These are phyloP conservation scores for Botrytis elliptica DNA, from an alignment of 2,329 filamentous ascomycete species.

Conservation along the genomic window DNA sequence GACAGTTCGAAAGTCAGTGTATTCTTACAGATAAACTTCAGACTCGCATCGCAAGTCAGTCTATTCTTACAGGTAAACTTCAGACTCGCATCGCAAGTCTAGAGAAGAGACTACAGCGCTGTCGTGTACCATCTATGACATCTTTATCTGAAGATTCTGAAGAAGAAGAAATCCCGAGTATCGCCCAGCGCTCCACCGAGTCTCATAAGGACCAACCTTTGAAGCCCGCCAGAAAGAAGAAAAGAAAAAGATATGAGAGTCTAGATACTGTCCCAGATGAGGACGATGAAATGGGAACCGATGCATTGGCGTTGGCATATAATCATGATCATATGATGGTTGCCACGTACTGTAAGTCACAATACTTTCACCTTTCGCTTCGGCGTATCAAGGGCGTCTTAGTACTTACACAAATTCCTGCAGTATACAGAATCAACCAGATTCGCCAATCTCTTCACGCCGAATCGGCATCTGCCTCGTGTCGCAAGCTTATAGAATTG, in stretches of 20 bases:
- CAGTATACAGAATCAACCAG: background rate
- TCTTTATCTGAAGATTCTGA: background rate
- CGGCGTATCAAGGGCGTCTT: background rate
- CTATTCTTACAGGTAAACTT: background rate
- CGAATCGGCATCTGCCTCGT: background rate
- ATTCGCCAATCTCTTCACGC: background rate
- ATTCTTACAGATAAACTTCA: background rate
- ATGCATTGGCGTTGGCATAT: background rate
- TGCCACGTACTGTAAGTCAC: background rate
- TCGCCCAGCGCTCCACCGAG: too few relatives aligned
- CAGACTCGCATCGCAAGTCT: background rate
- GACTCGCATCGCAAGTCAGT: background rate
- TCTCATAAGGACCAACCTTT: background rate
- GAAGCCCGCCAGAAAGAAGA: background rate
- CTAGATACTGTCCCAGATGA: background rate
- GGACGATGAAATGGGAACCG: background rate
- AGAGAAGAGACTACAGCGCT: background rate
- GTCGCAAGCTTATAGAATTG: background rate
- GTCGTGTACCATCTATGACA: too few relatives aligned
- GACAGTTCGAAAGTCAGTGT: background rate
- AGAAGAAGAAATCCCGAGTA: background rate
- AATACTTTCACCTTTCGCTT: background rate
- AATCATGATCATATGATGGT: background rate
- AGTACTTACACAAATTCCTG: background rate
- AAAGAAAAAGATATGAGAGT: background rate